Evolutionary conservation across 257 asterid species (phyloP), one percentile per base, ranked within the genome.

Genomic region (Echites panduratus): DNA sequence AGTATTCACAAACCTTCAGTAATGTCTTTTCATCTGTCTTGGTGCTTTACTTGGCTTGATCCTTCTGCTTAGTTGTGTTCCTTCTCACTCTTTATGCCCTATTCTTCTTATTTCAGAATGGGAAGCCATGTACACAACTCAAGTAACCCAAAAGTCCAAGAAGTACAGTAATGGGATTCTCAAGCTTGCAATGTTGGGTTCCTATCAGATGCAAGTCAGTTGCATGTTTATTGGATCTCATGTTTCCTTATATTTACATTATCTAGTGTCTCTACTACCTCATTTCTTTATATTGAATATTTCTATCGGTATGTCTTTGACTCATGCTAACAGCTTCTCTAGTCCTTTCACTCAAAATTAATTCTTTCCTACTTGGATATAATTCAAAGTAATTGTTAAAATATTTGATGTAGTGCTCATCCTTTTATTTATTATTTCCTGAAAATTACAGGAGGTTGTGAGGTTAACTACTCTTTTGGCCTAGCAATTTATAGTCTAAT

Each of bases 101-200:
- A 9, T 14, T 65, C 66, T 56, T 50, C 20, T 19, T 2, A 41
- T 17, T 76, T 73, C 83, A 81, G 84, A 77, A 77, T 81, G 81
- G 81, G 79, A 77, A 61, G 84, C 68, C 43, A 77, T 73, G 79
- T 81, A 81, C 76, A 81, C 84, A 22, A 57, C 70, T 65, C 78
- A 79, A 68, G 27, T 76, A 67, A 76, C 75, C 68, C 81, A 73
- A 48, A 81, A 72, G 45, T 29, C 53, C 29, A 74, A 81, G 76
- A 81, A 58, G 53, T 77, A 77, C 74, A 50, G 66, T 38, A 69
- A 50, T 70, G 84, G 84, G 59, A 75, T 74, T 66, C 82, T 81
- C 70, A 77, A 52, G 58, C 74, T 77, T 75, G 67, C 72, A 38
- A 48, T 76, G 47, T 70, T 74, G 49, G 82, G 84, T 70, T 74